Conservation (phyloP, 2,329 filamentous ascomycete species). For the Phaeosphaeriaceae sp. region DNA sequence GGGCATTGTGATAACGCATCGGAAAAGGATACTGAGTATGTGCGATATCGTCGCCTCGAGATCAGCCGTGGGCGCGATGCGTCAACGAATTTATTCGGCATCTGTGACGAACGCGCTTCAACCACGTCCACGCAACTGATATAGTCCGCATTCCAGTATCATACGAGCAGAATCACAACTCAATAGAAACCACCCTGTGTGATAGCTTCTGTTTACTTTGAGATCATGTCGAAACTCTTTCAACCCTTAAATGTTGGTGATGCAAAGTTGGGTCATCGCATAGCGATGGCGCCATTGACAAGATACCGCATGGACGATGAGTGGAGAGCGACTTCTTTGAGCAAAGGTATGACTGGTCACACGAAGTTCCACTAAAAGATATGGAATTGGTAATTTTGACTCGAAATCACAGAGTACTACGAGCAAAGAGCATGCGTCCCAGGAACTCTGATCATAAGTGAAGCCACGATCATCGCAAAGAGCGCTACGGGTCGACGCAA, state of each 20-base stretch:
- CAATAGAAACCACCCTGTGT: too few species aligned
- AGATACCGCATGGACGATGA: constrained; percentile 37
- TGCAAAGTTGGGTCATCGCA: constrained; percentile 35
- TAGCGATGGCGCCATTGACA: constrained; percentile 46
- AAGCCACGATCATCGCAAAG: constrained; percentile 60
- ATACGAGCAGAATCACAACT: neutral
- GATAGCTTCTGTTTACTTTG: neutral
- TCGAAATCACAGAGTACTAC: constrained; percentile 56
- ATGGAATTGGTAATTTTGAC: neutral
- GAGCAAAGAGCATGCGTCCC: constrained; percentile 57
- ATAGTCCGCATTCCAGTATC: neutral
- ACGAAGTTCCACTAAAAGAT: neutral
- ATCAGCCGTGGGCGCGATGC: neutral
- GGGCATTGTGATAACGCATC: neutral
- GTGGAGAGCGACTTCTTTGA: constrained; percentile 32
- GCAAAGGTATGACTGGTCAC: constrained; percentile 3
- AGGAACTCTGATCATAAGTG: constrained; percentile 64
- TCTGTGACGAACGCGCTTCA: neutral
- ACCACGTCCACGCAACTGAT: neutral
- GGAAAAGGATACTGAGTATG: neutral
- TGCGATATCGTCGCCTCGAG: neutral
- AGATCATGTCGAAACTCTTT: constrained; percentile 37
- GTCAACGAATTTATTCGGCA: neutral
- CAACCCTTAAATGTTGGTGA: constrained; percentile 40
- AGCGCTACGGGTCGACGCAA: constrained; percentile 56